phyloP scores from a whole-genome alignment of 2,329 filamentous ascomycete genomes.

The Ophiocordyceps camponoti-rufipedis region DNA sequence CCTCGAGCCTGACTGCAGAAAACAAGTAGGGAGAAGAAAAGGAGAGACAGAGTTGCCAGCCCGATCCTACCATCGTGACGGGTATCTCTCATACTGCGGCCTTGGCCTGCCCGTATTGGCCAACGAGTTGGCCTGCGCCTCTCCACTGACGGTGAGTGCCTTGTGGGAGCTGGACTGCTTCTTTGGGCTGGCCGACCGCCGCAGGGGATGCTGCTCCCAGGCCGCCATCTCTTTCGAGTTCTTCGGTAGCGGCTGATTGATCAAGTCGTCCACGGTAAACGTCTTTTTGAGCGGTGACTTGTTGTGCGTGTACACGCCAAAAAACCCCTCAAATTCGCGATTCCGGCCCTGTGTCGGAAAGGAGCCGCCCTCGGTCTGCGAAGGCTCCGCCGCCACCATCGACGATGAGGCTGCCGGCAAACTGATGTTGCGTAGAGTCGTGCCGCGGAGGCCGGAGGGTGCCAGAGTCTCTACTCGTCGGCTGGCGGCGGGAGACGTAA shows the following conservation, averaged over 20 bases:
- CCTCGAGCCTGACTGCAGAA: not conserved
- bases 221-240: conserved; percentile 46
- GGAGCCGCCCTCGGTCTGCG: conserved; percentile 5
- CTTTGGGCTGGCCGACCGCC: conserved; percentile 20
- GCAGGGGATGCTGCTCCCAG: conserved; percentile 27
- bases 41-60: not conserved
- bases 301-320: conserved; percentile 65
- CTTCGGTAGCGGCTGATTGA: conserved; percentile 26
- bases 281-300: conserved; percentile 74
- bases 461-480: conserved; percentile 17
- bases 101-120: conserved; percentile 17
- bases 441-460: conserved; percentile 10
- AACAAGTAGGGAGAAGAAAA: not conserved
- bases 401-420: conserved; percentile 15
- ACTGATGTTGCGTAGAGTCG: conserved; percentile 13
- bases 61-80: conserved; percentile 10
- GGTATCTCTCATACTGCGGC: conserved; percentile 23
- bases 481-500: conserved; percentile 19
- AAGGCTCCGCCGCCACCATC: conserved; percentile 4
- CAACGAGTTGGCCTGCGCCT: conserved; percentile 18
- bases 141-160: conserved; percentile 7
- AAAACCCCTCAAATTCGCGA: conserved; percentile 43
- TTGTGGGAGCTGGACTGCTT: conserved; percentile 16
- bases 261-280: conserved; percentile 40
- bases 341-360: conserved; percentile 5